A percentile compares a stretch with the other conserved stretches of the same genome.
Conservation (phyloP, 306 rosid species). For the Morella rubra region DNA sequence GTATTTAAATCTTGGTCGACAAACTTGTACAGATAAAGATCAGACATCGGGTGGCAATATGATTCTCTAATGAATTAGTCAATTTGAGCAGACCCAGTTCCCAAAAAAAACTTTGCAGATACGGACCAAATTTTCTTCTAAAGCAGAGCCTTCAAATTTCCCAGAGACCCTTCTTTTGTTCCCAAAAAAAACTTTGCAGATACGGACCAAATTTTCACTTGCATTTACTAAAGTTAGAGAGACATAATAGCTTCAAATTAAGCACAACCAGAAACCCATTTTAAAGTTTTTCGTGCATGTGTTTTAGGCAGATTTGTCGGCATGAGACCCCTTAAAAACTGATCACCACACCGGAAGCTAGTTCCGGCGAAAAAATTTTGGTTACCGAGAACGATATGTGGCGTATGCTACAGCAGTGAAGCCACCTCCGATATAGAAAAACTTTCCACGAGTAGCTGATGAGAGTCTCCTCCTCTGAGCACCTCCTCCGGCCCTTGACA, state of each 20-base stretch:
- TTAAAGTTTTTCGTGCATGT: background rate
- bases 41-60: conserved; percentile 26
- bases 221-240: conserved; percentile 17
- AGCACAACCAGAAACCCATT: conserved; percentile 10
- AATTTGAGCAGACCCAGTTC: conserved; percentile 24
- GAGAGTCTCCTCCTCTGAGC: background rate
- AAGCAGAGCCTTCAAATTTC: conserved; percentile 25
- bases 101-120: conserved; percentile 39
- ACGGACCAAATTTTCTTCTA: conserved; percentile 14
- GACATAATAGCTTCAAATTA: background rate
- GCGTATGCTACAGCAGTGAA: too few species aligned
- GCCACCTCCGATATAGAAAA: too few species aligned
- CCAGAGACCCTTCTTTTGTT: conserved; percentile 28
- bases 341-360: too few species aligned
- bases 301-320: conserved; percentile 52
- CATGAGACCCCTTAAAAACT: too few species aligned
- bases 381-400: too few species aligned
- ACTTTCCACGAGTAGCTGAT: too few species aligned
- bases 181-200: conserved; percentile 40
- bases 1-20: conserved; percentile 2
- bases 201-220: conserved; percentile 15
- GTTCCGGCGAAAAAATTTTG: too few species aligned
- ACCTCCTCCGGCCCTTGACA: background rate
- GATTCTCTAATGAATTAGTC: conserved; percentile 37
- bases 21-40: background rate